These are phyloP conservation scores for Ceratobasidium sp. DNA, from an alignment of 1,284 basidiomycete genomes.

Conservation along the genomic window DNA sequence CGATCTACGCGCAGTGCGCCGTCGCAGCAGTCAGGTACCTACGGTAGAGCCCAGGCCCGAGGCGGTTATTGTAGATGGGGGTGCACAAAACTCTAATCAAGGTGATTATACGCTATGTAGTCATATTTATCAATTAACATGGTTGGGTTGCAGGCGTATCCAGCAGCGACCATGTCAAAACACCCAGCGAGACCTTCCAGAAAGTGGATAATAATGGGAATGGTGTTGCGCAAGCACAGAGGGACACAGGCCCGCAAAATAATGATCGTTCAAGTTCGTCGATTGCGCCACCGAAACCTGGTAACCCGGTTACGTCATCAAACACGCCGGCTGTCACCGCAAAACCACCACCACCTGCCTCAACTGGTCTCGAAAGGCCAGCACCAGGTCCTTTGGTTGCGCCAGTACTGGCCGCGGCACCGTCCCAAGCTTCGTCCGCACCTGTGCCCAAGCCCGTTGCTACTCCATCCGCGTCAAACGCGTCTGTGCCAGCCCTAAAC, in stretches of 20 bases:
- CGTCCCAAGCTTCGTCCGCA: neutral
- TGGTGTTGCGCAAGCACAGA: neutral
- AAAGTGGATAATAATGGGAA: neutral
- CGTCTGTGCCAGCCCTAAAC: conserved; percentile 24
- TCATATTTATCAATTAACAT: neutral
- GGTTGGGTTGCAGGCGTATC: neutral
- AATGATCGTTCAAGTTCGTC: neutral
- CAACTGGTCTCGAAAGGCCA: neutral
- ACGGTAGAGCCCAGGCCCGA: neutral
- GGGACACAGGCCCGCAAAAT: neutral
- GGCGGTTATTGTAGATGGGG: neutral
- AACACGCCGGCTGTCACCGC: conserved; percentile 1
- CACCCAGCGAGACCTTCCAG: neutral
- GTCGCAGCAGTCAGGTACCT: conserved; percentile 4
- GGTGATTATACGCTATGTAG: neutral
- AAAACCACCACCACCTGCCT: neutral
- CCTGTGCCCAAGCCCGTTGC: neutral
- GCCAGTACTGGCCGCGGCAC: neutral
- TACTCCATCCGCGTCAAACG: neutral
- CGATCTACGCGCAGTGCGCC: conserved; percentile 17
- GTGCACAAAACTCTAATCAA: neutral
- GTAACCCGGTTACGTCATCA: conserved; percentile 4
- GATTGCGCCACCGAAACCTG: neutral
- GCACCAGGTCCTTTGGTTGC: neutral
- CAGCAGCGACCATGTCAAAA: neutral